Evolutionary conservation across 176 grass and related monocot species (phyloP), one percentile per base, ranked within the genome.

Genomic region (Poa annua): DNA sequence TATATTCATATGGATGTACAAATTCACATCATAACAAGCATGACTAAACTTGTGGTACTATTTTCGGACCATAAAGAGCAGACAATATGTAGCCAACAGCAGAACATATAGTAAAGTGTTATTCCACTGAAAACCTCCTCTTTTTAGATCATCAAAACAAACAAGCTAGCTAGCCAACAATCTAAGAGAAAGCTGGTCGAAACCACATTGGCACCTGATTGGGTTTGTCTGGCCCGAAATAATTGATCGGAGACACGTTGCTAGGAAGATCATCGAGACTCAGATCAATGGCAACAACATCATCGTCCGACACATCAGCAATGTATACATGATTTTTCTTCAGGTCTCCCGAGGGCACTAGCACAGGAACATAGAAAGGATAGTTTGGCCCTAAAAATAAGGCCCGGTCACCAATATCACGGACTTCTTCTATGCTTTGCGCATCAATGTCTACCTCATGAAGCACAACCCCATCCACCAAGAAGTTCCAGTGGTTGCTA

Each of bases 351-450:
- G 9, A 39, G 54, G 75, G 34, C 53, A 17, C 6, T 4, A 3
- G 0, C 3, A 77, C 35, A 1, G 11, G 53, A 42, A 42, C 19
- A 25, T 42, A 77, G 19, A 77, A 77, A 15, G 52, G 52, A 59
- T 41, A 76, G 19, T 41, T 76, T 57, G 75, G 34, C 12, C 75
- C 75, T 16, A 77, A 12, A 15, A 77, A 60, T 60, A 77, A 60
- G 15, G 75, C 51, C 5, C 3, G 34, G 4, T 60, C 75, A 21
- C 53, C 75, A 22, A 77, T 77, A 17, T 38, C 12, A 42, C 55
- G 54, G 10, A 60, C 34, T 59, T 42, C 35, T 60, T 59, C 75
- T 2, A 77, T 42, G 7, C 9, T 60, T 42, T 17, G 20, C 25
- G 35, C 20, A 42, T 77, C 53, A 25, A 5, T 26, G 6, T 60